These are phyloP conservation scores for Eimeria acervulina DNA, from an alignment of 169 alveolate species.

Conservation along the genomic window DNA sequence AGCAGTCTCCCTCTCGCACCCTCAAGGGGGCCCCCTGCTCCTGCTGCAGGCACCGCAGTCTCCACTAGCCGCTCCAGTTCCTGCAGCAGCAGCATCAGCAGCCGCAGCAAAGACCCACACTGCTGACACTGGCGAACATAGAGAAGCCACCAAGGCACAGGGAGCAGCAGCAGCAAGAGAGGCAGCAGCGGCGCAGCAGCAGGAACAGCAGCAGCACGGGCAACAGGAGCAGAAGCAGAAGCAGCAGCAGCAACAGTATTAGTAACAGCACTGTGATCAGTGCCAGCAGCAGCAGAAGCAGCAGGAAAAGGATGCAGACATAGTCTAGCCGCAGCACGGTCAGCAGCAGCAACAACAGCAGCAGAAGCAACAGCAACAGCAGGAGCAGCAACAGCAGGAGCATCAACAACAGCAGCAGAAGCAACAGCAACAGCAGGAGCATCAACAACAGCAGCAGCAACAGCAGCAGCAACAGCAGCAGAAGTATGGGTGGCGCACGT, in stretches of 20 bases:
- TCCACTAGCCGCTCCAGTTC: background rate
- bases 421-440: background rate
- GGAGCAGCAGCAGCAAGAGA: no score
- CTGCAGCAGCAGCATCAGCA: background rate
- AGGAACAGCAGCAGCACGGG: no score
- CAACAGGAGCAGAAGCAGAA: no score
- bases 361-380: background rate
- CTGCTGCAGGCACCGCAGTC: background rate
- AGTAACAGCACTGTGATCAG: no score
- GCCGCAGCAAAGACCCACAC: no score
- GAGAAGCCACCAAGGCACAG: no score
- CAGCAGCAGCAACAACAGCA: background rate
- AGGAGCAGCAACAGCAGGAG: background rate
- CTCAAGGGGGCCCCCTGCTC: background rate
- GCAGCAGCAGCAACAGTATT: no score
- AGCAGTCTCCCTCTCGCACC: background rate
- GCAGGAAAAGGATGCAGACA: background rate
- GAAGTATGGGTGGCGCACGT: background rate
- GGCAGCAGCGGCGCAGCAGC: no score
- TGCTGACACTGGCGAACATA: no score
- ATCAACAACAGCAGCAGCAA: no score
- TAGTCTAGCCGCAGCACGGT: background rate
- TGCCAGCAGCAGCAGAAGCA: background rate
- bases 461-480: no score
- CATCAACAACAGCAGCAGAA: background rate